Percentiles rank a stretch among this genome's conserved stretches.
These are phyloP conservation scores for Radiomyces spectabilis DNA, from an alignment of 192 early-diverging fungal species.

Conservation along the genomic window DNA sequence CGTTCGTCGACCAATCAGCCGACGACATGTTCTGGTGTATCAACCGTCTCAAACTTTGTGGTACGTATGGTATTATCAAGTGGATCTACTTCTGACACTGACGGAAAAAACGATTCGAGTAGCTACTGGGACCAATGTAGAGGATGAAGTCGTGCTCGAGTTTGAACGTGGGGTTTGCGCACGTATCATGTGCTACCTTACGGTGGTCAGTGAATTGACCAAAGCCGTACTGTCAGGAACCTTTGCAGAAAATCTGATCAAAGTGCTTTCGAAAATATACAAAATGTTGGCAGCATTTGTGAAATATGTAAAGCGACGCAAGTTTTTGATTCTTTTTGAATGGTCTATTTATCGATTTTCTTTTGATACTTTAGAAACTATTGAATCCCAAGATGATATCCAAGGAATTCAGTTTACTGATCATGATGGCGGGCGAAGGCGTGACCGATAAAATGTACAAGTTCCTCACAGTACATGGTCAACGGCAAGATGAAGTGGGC, in stretches of 20 bases:
- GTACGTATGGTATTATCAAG: no score
- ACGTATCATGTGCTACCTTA: slow-evolving; percentile 29
- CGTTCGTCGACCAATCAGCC: slow-evolving; percentile 32
- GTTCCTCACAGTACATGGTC: slow-evolving; percentile 31
- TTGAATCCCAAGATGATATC: slow-evolving; percentile 14
- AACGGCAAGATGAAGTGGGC: slow-evolving; percentile 12
- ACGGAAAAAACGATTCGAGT: no score
- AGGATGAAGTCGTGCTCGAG: neutral
- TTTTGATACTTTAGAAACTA: slow-evolving; percentile 14
- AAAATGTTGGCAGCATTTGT: slow-evolving; percentile 34
- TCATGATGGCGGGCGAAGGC: slow-evolving; percentile 32
- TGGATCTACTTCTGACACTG: no score
- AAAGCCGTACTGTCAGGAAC: slow-evolving; percentile 29
- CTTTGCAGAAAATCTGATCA: slow-evolving; percentile 40
- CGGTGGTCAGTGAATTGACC: slow-evolving; percentile 30
- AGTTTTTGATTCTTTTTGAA: neutral
- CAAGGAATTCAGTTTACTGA: slow-evolving; percentile 34
- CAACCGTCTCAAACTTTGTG: slow-evolving; percentile 22
- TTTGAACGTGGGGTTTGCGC: slow-evolving; percentile 36
- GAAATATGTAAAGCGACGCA: slow-evolving; percentile 29
- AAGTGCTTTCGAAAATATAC: slow-evolving; percentile 39
- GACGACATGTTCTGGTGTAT: slow-evolving; percentile 47
- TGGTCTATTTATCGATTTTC: neutral
- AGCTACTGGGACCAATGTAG: no score
- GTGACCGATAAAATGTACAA: slow-evolving; percentile 47